Base-by-base conservation (phyloP, 2,329 filamentous ascomycete genomes). In the Emergomyces orientalis region DNA sequence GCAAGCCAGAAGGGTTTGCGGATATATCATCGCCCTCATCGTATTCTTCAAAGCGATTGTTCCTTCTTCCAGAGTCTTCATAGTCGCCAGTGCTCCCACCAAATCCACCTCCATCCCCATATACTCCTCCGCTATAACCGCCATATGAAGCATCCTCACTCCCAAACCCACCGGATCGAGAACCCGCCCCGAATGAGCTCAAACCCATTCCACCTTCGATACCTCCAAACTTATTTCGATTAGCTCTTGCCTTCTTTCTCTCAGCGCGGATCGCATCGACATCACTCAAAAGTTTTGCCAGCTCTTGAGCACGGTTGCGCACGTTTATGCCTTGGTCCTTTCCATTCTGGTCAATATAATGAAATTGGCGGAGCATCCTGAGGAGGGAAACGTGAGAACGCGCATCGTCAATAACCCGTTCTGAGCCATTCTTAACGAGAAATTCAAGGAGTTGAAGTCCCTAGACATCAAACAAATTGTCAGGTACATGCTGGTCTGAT, bases 261-360 rank as follows among this genome's bases (percentile, higher is more conserved):
- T 88, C 85, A 19, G 81, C 64, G 62, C 85, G 80, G 62, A 81
- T 81, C 62, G 74, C 69, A 58, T 81, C 79, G 25, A 81, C 79
- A 65, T 99, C 94, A 70, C 90, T 82, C 58, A 99, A 82, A n/a
- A 99, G 84, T 67, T 99, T 95, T 14, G 90, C 89, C 59, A 99
- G 82, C 78, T 99, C 94, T 78, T 97, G 97, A 68, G 94, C 91
- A 67, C 94, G 86, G 78, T 97, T 97, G 68, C 94, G 88, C 64
- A 99, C 94, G 73, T 99, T 99, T 76, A 99, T 86, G 65, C 94
- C 94, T 77, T 99, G 94, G 73, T 99, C 94, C 77, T 99, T 99
- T 75, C 94, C 94, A 76, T 97, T 97, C 74, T 85, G 83, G 73
- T 99, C 85, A 76, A 99, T 97, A 78, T 83, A 99, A 78, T 99